Evolutionary conservation across 495 filamentous ascomycete species (phyloP).

Genomic region (Jackrogersella minutella): DNA sequence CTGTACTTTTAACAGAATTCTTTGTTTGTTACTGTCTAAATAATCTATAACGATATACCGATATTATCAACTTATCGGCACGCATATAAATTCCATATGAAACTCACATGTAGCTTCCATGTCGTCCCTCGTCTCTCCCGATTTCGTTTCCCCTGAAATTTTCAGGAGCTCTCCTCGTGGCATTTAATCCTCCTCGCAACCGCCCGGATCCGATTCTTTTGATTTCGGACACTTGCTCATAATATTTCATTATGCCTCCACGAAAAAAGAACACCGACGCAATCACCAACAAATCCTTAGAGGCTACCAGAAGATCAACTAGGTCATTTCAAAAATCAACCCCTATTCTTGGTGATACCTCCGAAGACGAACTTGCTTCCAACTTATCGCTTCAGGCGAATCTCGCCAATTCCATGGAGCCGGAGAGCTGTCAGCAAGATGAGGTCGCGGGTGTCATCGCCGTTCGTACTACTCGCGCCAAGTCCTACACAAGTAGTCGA

Average conservation of each 20-base stretch:
- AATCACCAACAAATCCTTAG: background rate
- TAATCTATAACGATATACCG: too few species aligned
- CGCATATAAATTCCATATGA: background rate
- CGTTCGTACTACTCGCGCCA: conserved; percentile 14
- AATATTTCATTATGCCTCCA: conserved; percentile 17
- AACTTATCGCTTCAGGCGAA: background rate
- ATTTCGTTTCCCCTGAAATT: background rate
- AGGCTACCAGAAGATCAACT: conserved; percentile 17
- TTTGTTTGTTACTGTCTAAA: too few species aligned
- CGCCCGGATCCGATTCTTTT: background rate
- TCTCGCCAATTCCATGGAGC: background rate
- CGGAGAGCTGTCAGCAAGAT: background rate
- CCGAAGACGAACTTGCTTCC: conserved; percentile 11
- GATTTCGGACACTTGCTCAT: too few species aligned
- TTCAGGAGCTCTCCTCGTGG: background rate
- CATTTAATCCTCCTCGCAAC: background rate
- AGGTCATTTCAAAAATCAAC: conserved; percentile 2
- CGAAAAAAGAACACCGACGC: conserved; percentile 20
- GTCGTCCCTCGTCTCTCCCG: background rate
- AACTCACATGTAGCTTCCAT: background rate
- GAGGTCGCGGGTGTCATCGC: conserved; percentile 17
- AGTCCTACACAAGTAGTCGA: conserved; percentile 10
- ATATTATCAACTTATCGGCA: background rate
- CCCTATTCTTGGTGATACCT: background rate
- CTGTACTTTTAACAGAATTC: too few species aligned